Base-by-base conservation (phyloP, 371 early-diverging fungal species). In the Apophysomyces ossiformis region DNA sequence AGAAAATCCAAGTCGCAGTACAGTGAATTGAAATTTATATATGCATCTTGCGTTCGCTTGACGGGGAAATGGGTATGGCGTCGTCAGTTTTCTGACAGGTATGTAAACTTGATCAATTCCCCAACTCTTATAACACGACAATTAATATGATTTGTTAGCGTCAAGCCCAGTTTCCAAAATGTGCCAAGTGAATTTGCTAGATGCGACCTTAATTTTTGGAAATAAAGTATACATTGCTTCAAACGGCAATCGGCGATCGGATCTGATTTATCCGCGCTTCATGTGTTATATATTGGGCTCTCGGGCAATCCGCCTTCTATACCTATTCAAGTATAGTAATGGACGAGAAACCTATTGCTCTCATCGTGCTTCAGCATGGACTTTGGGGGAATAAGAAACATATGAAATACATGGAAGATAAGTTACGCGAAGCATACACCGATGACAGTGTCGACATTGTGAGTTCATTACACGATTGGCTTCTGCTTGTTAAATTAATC, bases 301-400 rank as follows among this genome's bases (percentile, higher is more conserved):
- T 18, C 16, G 11, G 8, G 8, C 54, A 21, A 41, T 41, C 41
- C n/a, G 35, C n/a, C 9, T 18, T 9, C 9, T 21, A 50, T 21
- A 5, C 21, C 21, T 50, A 21, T 5, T 50, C 21, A 9, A 50
- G 18, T 50, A 1, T 0, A 50, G 21, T 21, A n/a, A 50, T 50
- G 54, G 21, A 9, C 0, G 54, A 50, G 54, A 16, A 21, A 21
- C 54, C 12, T 39, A 16, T 74, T 18, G 68, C 72, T 0, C 64
- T 81, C 13, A 57, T 89, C 12, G 89, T 90, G 13, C 61, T 87
- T 5, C 82, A 83, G 36, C 88, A 89, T 75, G 91, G 92, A 0
- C 73, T 90, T 39, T 90, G 90, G 90, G 92, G 92, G 7, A 79
- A 78, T 38, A 75, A 76, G 9, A 58, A 44, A 4, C 91, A 91